A percentile compares a stretch with the other conserved stretches of the same genome.
phyloP scores from a whole-genome alignment of 176 grass and related monocot genomes.

The Phoenix dactylifera region DNA sequence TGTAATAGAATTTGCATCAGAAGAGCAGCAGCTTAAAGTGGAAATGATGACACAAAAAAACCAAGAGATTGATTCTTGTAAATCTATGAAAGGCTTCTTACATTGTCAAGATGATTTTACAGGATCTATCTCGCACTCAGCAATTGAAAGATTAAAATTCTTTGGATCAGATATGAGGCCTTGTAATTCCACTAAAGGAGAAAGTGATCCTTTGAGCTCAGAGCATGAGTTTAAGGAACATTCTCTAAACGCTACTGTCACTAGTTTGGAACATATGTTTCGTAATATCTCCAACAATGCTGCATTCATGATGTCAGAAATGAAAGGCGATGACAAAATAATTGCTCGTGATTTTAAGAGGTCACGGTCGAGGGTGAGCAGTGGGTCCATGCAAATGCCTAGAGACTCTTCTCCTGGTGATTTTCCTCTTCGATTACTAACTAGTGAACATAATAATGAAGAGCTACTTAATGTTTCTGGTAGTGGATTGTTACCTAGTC shows the following conservation, averaged over 20 bases:
- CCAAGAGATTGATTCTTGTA: constrained; percentile 18
- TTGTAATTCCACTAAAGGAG: constrained; percentile 31
- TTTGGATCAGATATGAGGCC: constrained; percentile 22
- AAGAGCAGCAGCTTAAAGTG: constrained; percentile 18
- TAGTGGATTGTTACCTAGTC: constrained; percentile 3
- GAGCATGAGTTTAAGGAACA: constrained; percentile 17
- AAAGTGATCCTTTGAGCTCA: constrained; percentile 28
- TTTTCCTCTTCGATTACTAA: constrained; percentile 3
- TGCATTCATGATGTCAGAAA: constrained; percentile 1
- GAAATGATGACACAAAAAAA: constrained; percentile 12
- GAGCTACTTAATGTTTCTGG: constrained; percentile 6
- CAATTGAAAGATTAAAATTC: constrained; percentile 19
- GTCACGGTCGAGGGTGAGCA: constrained; percentile 15
- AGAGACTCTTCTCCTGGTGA: background rate
- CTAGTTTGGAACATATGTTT: constrained; percentile 21
- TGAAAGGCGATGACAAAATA: constrained; percentile 11
- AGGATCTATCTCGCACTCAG: constrained; percentile 20
- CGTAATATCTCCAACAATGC: background rate
- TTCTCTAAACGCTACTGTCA: constrained; percentile 19
- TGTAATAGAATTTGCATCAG: constrained; percentile 25
- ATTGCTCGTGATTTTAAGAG: constrained; percentile 6
- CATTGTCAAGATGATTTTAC: constrained; percentile 19
- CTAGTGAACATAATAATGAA: constrained; percentile 12
- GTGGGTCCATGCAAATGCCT: constrained; percentile 5
- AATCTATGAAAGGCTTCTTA: constrained; percentile 9